phyloP scores from a whole-genome alignment of 257 asterid genomes.

The Plectranthus barbatus region DNA sequence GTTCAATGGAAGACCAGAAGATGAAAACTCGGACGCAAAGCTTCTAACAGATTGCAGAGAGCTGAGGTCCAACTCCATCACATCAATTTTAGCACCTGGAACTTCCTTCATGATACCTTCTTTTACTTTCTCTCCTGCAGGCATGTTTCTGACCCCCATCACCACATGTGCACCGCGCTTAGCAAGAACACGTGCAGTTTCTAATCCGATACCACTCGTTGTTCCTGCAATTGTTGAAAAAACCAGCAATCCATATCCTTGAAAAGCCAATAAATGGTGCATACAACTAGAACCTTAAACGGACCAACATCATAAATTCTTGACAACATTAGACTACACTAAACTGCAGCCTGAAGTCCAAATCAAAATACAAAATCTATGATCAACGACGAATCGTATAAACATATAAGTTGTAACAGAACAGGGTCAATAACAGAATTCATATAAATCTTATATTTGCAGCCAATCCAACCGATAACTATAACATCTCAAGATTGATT shows the following conservation, averaged over 20 bases:
- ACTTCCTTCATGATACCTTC: slow-evolving; percentile 43
- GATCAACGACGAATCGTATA: not conserved
- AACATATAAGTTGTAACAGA: not conserved
- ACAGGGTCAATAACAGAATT: not conserved
- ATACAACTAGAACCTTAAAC: too few species aligned
- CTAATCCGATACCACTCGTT: slow-evolving; percentile 84
- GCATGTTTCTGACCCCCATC: slow-evolving; percentile 64
- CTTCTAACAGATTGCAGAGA: slow-evolving; percentile 61
- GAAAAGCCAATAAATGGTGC: not conserved
- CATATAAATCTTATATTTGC: not conserved
- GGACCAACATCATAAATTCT: not conserved
- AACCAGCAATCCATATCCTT: not conserved
- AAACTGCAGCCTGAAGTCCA: not conserved
- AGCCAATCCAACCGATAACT: not conserved
- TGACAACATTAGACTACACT: not conserved
- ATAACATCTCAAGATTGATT: not conserved
- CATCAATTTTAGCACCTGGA: slow-evolving; percentile 66
- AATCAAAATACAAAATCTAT: not conserved
- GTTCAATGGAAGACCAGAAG: slow-evolving; percentile 60
- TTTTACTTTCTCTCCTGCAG: slow-evolving; percentile 46
- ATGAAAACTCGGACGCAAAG: slow-evolving; percentile 58
- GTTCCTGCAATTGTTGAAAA: slow-evolving; percentile 46
- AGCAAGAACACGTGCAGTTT: slow-evolving; percentile 84
- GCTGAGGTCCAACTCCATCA: slow-evolving; percentile 78
- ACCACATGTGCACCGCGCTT: slow-evolving; percentile 69